Evolutionary conservation across 2,329 filamentous ascomycete genomes (phyloP), one percentile per base, ranked within the genome.

Genomic region (Fusarium kyushuense): DNA sequence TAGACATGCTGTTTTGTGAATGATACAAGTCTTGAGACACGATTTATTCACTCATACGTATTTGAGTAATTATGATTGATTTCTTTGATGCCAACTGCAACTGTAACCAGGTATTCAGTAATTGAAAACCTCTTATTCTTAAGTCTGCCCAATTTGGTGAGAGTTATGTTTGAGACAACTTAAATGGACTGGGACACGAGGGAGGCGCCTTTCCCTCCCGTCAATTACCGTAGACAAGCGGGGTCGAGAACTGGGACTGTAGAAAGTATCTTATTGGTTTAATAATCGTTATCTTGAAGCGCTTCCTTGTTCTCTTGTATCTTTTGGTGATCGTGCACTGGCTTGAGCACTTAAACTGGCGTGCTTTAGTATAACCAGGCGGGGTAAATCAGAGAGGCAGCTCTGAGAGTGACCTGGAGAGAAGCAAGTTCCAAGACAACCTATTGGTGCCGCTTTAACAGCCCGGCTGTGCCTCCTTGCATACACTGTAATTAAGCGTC

Each of bases 291-390:
- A 63, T 60, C 41, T 61, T 6, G 13, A 51, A 59, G 64, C 61
- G 42, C 58, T 47, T 36, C 40, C n/a, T 4, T 65, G 53, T 55
- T 55, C 45, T 61, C 48, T 61, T 65, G 70, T 75, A 74, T 30
- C 65, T 61, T 59, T 59, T 54, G 13, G 74, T 69, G 74, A 69
- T 43, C 30, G 65, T 64, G 67, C 74, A 74, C 74, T 68, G 67
- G 51, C 58, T 66, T 62, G 59, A 72, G 70, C 60, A 69, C 65
- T 41, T 16, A 54, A 42, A 59, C 63, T 63, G 54, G 69, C n/a
- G 33, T 51, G 33, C n/a, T 27, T 40, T 38, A 17, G 32, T 23
- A 19, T 29, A 17, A 38, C 35, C 23, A 38, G 33, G 47, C 69
- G 69, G 69, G 72, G 70, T 64, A 54, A 14, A 49, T 4, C 33